Percentiles rank a stretch among this genome's conserved stretches.
These are phyloP conservation scores for Sporobolomyces pararoseus DNA, from an alignment of 768 basidiomycete species.

Conservation along the genomic window DNA sequence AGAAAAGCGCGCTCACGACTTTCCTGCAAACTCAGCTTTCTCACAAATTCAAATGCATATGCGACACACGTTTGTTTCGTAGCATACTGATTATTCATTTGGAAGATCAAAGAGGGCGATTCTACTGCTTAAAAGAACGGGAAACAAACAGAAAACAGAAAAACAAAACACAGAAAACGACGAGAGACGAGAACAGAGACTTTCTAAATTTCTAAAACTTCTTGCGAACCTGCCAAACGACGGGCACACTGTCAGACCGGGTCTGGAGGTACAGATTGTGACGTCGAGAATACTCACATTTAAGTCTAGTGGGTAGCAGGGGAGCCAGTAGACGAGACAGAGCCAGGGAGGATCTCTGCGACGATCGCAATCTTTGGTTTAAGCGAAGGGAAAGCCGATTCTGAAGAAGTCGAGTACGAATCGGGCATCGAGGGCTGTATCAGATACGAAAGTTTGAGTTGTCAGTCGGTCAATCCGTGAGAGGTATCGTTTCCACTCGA, in stretches of 20 bases:
- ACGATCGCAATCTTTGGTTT: neutral
- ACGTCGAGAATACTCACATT: neutral
- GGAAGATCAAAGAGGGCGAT: neutral
- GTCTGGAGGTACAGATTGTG: too few species aligned
- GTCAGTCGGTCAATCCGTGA: too few species aligned
- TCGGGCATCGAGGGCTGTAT: conserved; percentile 14
- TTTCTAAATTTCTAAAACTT: neutral
- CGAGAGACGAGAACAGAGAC: neutral
- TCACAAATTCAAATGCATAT: too few species aligned
- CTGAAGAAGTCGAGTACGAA: conserved; percentile 6
- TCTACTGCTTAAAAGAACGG: neutral
- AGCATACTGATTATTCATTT: too few species aligned
- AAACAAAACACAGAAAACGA: neutral
- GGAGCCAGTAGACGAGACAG: conserved; percentile 10
- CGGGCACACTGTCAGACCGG: too few species aligned
- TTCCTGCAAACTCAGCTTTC: too few species aligned
- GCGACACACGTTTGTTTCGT: too few species aligned
- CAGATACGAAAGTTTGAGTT: neutral
- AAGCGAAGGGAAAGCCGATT: neutral
- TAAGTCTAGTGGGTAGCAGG: conserved; percentile 10
- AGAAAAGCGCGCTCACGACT: too few species aligned
- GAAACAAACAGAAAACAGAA: neutral
- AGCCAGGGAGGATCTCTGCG: neutral
- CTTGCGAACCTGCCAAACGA: neutral
- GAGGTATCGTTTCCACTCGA: too few species aligned